These are phyloP conservation scores for Chaetomidium leptoderma DNA, from an alignment of 495 filamentous ascomycete genomes.

Conservation along the genomic window DNA sequence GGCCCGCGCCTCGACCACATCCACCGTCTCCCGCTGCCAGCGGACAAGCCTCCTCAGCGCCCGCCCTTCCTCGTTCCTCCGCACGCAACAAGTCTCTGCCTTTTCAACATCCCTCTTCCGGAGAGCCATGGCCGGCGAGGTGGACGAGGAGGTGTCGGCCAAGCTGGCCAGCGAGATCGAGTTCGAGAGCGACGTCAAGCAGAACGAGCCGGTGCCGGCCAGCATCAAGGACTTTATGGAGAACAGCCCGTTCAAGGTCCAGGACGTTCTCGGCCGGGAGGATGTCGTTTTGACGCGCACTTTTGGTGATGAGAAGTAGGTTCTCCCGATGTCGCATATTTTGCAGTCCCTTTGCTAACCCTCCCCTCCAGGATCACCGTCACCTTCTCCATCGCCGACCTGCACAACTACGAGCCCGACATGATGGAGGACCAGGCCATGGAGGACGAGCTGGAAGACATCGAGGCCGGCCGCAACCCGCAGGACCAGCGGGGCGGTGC, in stretches of 20 bases:
- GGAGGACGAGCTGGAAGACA: slow-evolving; percentile 58
- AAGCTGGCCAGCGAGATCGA: slow-evolving; percentile 76
- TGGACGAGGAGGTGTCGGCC: slow-evolving; percentile 67
- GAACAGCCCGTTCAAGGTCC: slow-evolving; percentile 65
- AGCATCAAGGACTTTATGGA: slow-evolving; percentile 70
- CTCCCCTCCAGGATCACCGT: slow-evolving; percentile 67
- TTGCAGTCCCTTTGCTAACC: slow-evolving; percentile 16
- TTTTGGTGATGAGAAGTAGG: slow-evolving; percentile 84
- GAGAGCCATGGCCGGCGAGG: slow-evolving; percentile 46
- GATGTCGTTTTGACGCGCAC: slow-evolving; percentile 79
- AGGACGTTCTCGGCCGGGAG: slow-evolving; percentile 76
- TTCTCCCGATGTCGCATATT: not conserved
- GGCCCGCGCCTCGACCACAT: slow-evolving; percentile 55
- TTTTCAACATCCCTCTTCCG: slow-evolving; percentile 68
- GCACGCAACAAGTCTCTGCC: slow-evolving; percentile 56
- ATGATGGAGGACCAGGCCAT: slow-evolving; percentile 56
- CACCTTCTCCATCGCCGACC: slow-evolving; percentile 88
- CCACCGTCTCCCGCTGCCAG: slow-evolving; percentile 49
- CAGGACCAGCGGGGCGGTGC: slow-evolving; percentile 40
- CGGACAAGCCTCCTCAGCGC: slow-evolving; percentile 31
- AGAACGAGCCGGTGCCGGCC: slow-evolving; percentile 53
- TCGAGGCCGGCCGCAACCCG: slow-evolving; percentile 32
- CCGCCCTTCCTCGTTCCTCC: slow-evolving; percentile 33
- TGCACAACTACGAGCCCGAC: slow-evolving; percentile 64
- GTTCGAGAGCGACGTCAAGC: slow-evolving; percentile 56